Base-by-base conservation (phyloP, 345 rosid species). In the Firmiana major region DNA sequence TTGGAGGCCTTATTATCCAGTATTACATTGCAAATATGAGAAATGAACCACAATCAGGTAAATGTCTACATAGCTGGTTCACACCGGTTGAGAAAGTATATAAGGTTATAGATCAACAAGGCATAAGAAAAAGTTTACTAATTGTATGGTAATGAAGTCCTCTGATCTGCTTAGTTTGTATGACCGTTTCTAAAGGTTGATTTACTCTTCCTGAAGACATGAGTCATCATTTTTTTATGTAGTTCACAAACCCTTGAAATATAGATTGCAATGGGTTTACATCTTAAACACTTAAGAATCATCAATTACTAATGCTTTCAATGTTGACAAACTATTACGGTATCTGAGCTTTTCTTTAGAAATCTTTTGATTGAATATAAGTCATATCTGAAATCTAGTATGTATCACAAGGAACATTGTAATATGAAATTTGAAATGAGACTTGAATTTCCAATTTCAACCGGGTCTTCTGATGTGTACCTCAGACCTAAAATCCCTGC, bases 1-100 rank as follows among this genome's bases (percentile, higher is more conserved):
- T 93, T 77, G 98, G 97, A 79, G 98, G 97, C 78, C 89, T 93
- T 36, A 88, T 91, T 71, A 88, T 93, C 80, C 97, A 94, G 75
- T 88, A 84, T 76, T 93, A 91, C 83, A 81, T 94, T 74, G 90
- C 97, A 69, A 86, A 84, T 51, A 85, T 88, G 28, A 77, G 81
- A 77, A 86, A 81, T 68, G 72, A 74, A 63, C 79, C 73, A 36
- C 13, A 31, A 7, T 67, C 67, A 78, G 92, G 93, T 92, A 79
- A 77, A 68, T 65, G 15, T 19, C 7, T 5, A 28, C 17, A 17
- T 17, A 0, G 17, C 24, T 70, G 15, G 13, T 48, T 70, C 42
- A 12, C 6, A 15, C 11, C 46, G 54, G 16, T 68, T 42, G 8
- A 21, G 71, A 66, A 66, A 66, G 71, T 36, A 26, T 36, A 38